A percentile compares a stretch with the other conserved stretches of the same genome.
These are phyloP conservation scores for Potentilla sterilis DNA, from an alignment of 306 rosid genomes.

Conservation along the genomic window DNA sequence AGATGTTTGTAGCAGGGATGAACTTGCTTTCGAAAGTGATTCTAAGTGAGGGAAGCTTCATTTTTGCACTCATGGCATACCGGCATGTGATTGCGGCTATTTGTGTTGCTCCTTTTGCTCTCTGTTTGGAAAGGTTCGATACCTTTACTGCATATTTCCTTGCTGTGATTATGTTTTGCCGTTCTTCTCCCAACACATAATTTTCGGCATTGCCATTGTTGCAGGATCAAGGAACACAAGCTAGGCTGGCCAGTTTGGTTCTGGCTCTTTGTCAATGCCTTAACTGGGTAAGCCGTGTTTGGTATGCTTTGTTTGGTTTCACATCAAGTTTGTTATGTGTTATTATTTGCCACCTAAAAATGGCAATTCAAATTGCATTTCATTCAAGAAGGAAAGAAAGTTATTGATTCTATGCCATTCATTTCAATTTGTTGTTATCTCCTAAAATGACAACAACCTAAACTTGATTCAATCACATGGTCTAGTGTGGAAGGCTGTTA, in stretches of 20 bases:
- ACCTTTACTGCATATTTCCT: not conserved
- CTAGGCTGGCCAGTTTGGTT: slow-evolving; percentile 43
- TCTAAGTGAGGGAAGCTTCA: slow-evolving; percentile 47
- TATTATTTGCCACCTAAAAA: not conserved
- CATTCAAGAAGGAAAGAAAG: not conserved
- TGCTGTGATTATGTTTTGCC: not conserved
- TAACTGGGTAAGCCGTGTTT: slow-evolving; percentile 48
- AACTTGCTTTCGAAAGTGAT: slow-evolving; percentile 52
- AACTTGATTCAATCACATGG: not conserved
- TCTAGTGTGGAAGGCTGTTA: not conserved
- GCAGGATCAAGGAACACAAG: slow-evolving; percentile 42
- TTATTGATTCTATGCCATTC: not conserved
- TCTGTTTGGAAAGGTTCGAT: slow-evolving; percentile 52
- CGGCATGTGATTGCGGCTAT: slow-evolving; percentile 59
- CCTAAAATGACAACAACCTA: not conserved
- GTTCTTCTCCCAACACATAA: not conserved
- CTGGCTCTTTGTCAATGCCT: slow-evolving; percentile 64
- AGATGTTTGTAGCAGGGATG: slow-evolving; percentile 46
- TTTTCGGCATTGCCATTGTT: slow-evolving; percentile 6
- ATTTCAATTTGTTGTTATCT: not conserved
- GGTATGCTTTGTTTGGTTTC: not conserved
- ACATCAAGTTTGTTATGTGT: not conserved
- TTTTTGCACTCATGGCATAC: slow-evolving; percentile 58
- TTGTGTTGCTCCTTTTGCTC: slow-evolving; percentile 65
- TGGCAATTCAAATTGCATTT: not conserved